These are phyloP conservation scores for Pezicula radicicola DNA, from an alignment of 2,329 filamentous ascomycete genomes.

Conservation along the genomic window DNA sequence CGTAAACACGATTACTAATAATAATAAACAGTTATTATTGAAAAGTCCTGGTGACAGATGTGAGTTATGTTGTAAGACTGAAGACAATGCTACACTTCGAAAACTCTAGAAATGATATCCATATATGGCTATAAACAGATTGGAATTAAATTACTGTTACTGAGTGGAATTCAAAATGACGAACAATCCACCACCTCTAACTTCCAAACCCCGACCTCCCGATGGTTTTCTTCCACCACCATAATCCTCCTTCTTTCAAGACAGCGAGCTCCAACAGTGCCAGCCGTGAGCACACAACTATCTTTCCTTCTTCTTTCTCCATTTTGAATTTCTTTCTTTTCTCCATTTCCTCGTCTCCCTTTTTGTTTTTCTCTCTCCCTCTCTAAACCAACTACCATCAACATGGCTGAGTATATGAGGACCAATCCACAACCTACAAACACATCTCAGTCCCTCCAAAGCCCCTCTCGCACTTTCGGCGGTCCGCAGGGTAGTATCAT, in stretches of 20 bases:
- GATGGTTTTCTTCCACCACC: too few species aligned
- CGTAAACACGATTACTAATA: too few species aligned
- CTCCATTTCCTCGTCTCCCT: not conserved
- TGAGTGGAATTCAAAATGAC: too few species aligned
- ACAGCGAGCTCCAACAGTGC: constrained; percentile 20
- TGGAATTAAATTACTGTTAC: too few species aligned
- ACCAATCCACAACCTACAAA: constrained; percentile 11
- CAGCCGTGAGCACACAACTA: constrained; percentile 17
- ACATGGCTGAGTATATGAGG: constrained; percentile 15
- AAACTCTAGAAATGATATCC: too few species aligned
- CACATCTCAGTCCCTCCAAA: constrained; percentile 22
- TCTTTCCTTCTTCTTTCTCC: not conserved
- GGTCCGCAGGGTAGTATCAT: not conserved
- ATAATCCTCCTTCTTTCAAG: not conserved
- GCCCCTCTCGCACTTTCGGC: constrained; percentile 19
- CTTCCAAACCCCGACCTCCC: too few species aligned
- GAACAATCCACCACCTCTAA: too few species aligned
- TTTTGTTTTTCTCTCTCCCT: not conserved
- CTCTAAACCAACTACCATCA: not conserved
- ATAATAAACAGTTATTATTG: too few species aligned
- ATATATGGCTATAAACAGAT: too few species aligned
- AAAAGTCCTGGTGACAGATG: too few species aligned
- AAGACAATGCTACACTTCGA: too few species aligned
- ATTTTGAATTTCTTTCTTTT: not conserved
- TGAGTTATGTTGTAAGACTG: too few species aligned